Base-by-base conservation (phyloP, 2,329 filamentous ascomycete species). In the Cercospora sp. region DNA sequence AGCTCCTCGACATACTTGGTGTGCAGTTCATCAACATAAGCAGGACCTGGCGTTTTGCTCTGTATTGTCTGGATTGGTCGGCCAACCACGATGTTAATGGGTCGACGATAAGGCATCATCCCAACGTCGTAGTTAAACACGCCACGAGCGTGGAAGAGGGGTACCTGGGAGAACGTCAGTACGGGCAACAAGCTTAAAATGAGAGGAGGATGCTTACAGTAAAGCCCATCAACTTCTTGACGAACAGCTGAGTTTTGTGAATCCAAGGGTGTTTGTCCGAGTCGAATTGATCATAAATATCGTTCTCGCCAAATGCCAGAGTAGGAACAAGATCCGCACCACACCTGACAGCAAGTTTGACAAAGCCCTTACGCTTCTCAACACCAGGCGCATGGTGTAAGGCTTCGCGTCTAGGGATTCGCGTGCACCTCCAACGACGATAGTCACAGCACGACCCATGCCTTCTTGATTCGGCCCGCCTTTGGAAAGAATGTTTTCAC, bases 111-210 rank as follows among this genome's bases (percentile, higher is more conserved):
- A 0, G 95, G 95, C 92, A 98, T 93, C 75, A 98, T 83, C 3
- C 95, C 95, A 13, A 97, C 92, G 79, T 99, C 95, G 78, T 99
- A 98, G 80, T 99, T 99, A 82, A 98, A 97, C 49, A 98, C 90
- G 12, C 94, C 94, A 34, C 94, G 84, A 2, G 93, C 94, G 79
- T 97, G 93, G 74, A 97, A 91, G 30, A 97, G 86, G 0, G 94
- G 94, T 10, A 97, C 85, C 0, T 94, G 97, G 74, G 34, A 57
- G 6, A 18, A 5, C 21, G n/a, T 59, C 30, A 59, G 55, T 21
- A 37, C 34, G 53, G 34, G 12, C 16, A 43, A 37, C 1, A n/a
- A n/a, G 13, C 28, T 21, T 6, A 96, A 97, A 66, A 93, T 4
- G 58, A 12, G 37, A 66, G 93, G 75, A 97, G 91, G 30, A 97